Conservation (phyloP, 257 asterid genomes). For the Nicotiana undulata region DNA sequence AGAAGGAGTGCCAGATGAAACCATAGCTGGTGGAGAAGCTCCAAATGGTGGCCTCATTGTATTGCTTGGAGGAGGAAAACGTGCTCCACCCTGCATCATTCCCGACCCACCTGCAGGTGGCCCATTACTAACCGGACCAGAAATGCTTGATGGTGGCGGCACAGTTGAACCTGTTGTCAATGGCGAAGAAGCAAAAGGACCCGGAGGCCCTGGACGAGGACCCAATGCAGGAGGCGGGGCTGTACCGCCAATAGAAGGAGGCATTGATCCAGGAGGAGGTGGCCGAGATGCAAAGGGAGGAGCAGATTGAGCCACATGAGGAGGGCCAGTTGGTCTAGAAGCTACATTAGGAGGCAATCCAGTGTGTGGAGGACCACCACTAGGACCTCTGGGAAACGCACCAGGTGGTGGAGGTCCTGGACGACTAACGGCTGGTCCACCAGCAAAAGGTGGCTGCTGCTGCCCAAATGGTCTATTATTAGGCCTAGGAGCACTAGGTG, state of each 20-base stretch:
- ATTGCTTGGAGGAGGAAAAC: constrained; percentile 57
- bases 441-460: constrained; percentile 55
- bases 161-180: constrained; percentile 36
- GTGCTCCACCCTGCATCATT: constrained; percentile 42
- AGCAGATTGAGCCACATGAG: constrained; percentile 58
- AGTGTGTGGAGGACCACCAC: constrained; percentile 46
- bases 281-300: constrained; percentile 66
- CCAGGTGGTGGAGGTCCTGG: constrained; percentile 85
- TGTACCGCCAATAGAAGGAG: constrained; percentile 48
- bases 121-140: constrained; percentile 59
- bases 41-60: constrained; percentile 51
- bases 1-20: constrained; percentile 37
- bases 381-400: constrained; percentile 50
- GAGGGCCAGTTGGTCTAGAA: constrained; percentile 57
- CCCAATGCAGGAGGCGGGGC: constrained; percentile 33
- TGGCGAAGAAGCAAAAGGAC: constrained; percentile 42
- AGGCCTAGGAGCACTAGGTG: constrained; percentile 57
- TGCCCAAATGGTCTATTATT: constrained; percentile 62
- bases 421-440: constrained; percentile 30
- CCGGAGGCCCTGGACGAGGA: constrained; percentile 48
- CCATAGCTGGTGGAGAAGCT: constrained; percentile 48
- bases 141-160: constrained; percentile 34
- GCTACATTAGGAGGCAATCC: constrained; percentile 46
- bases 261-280: constrained; percentile 63
- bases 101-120: constrained; percentile 55